These are phyloP conservation scores for Agrostemma githago DNA, from an alignment of 148 eudicot species.

Conservation along the genomic window DNA sequence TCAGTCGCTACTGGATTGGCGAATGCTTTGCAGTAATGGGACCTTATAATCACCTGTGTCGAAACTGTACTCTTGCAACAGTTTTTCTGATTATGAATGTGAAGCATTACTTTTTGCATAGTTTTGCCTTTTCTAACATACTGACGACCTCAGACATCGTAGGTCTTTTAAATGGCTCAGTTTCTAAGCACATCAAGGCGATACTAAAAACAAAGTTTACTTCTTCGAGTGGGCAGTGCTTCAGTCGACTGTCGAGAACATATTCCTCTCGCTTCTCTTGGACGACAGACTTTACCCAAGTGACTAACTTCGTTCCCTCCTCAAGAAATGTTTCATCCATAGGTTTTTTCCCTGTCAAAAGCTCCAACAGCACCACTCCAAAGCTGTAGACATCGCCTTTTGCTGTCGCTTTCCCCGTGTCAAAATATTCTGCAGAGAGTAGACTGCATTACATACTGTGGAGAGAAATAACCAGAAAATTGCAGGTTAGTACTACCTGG, in stretches of 20 bases:
- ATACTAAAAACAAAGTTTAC: slow-evolving; percentile 48
- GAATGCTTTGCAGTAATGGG: slow-evolving; percentile 36
- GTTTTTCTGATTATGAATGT: slow-evolving; percentile 17
- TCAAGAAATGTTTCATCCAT: slow-evolving; percentile 75
- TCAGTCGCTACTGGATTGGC: slow-evolving; percentile 62
- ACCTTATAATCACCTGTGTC: too few relatives aligned
- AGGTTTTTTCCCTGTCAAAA: slow-evolving; percentile 85
- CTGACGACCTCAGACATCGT: slow-evolving; percentile 67
- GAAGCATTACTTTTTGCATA: slow-evolving; percentile 20
- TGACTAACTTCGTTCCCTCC: slow-evolving; percentile 89
- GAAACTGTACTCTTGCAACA: not conserved
- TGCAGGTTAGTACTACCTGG: slow-evolving; percentile 45
- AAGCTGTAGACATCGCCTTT: slow-evolving; percentile 97
- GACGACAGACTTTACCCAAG: slow-evolving; percentile 84
- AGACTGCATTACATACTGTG: not conserved
- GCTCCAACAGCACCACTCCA: slow-evolving; percentile 83
- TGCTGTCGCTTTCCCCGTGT: slow-evolving; percentile 86
- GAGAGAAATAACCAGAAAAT: not conserved
- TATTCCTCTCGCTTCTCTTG: slow-evolving; percentile 62
- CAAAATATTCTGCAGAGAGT: slow-evolving; percentile 74
- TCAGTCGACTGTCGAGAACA: slow-evolving; percentile 60
- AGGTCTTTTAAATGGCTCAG: slow-evolving; percentile 67
- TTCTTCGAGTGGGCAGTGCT: slow-evolving; percentile 46
- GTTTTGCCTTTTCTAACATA: slow-evolving; percentile 57
- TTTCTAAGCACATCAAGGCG: slow-evolving; percentile 74